Conservation (phyloP, 352 stramenopile species). For the Thraustotheca clavata region DNA sequence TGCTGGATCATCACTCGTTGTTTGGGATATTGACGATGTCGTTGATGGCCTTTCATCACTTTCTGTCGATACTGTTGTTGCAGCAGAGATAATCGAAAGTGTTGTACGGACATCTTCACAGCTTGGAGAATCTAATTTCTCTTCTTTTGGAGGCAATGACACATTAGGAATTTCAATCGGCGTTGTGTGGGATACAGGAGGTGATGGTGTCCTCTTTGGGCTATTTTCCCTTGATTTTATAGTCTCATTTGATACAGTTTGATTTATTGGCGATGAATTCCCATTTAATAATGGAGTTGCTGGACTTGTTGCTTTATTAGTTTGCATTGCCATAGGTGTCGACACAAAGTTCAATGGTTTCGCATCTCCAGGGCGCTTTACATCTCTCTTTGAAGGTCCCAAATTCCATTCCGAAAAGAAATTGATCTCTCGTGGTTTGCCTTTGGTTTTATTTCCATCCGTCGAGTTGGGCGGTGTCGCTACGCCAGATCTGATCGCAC, state of each 20-base stretch:
- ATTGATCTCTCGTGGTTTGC: neutral
- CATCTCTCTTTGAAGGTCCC: neutral
- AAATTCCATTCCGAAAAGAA: constrained; percentile 7
- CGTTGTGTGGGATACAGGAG: neutral
- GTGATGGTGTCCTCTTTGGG: no score
- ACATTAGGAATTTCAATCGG: neutral
- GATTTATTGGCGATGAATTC: no score
- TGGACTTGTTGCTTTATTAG: no score
- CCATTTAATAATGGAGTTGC: no score
- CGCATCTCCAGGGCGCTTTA: neutral
- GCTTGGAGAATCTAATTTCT: no score
- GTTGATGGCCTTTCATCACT: neutral
- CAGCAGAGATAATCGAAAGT: neutral
- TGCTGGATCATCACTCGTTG: neutral
- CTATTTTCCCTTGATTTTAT: no score
- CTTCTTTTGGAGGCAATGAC: neutral
- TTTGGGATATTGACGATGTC: neutral
- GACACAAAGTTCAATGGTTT: no score
- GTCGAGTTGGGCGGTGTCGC: neutral
- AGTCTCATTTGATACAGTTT: no score
- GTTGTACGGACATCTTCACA: neutral
- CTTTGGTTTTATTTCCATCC: neutral
- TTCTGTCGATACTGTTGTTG: neutral
- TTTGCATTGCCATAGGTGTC: no score
- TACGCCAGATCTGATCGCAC: neutral